A percentile compares a stretch with the other conserved stretches of the same genome.
Evolutionary conservation across 2,329 filamentous ascomycete genomes (phyloP).

Genomic region (Ceratocystis ficicola): DNA sequence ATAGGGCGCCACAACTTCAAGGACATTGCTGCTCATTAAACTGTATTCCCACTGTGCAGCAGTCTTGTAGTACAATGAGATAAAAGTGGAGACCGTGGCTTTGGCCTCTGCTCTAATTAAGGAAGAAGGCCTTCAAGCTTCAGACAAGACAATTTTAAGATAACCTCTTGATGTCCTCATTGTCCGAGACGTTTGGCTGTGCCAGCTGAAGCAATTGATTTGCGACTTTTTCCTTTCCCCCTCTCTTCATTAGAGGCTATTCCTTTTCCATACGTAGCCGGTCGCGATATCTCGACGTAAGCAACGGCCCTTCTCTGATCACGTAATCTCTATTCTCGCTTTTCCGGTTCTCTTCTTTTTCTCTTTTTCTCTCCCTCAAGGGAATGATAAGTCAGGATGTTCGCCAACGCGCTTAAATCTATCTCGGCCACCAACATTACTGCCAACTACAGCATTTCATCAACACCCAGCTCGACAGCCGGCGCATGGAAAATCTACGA

Average conservation of each 20-base stretch:
- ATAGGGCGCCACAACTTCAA: too few relatives aligned
- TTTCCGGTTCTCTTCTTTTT: background rate
- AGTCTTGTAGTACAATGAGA: too few relatives aligned
- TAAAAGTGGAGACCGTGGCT: too few relatives aligned
- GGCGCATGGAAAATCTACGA: slow-evolving; percentile 97
- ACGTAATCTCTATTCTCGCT: background rate
- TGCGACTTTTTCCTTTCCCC: background rate
- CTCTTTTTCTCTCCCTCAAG: background rate
- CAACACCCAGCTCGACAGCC: slow-evolving; percentile 62
- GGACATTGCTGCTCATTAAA: too few relatives aligned
- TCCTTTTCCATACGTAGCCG: background rate
- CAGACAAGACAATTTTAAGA: too few relatives aligned
- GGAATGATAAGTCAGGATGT: slow-evolving; percentile 48
- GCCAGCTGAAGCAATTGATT: slow-evolving; percentile 14
- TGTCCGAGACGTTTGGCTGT: slow-evolving; percentile 10
- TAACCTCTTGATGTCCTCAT: too few relatives aligned
- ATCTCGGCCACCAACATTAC: slow-evolving; percentile 83
- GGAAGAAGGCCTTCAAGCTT: too few relatives aligned
- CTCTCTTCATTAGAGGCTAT: background rate
- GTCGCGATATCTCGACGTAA: slow-evolving; percentile 1
- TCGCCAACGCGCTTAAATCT: slow-evolving; percentile 85
- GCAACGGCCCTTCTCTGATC: background rate
- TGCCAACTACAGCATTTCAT: slow-evolving; percentile 75
- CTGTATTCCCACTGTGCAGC: too few relatives aligned
- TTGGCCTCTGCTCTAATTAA: too few relatives aligned